A percentile compares a stretch with the other conserved stretches of the same genome.
phyloP scores from a whole-genome alignment of 352 stramenopile species.

The Globisporangium okanoganense region DNA sequence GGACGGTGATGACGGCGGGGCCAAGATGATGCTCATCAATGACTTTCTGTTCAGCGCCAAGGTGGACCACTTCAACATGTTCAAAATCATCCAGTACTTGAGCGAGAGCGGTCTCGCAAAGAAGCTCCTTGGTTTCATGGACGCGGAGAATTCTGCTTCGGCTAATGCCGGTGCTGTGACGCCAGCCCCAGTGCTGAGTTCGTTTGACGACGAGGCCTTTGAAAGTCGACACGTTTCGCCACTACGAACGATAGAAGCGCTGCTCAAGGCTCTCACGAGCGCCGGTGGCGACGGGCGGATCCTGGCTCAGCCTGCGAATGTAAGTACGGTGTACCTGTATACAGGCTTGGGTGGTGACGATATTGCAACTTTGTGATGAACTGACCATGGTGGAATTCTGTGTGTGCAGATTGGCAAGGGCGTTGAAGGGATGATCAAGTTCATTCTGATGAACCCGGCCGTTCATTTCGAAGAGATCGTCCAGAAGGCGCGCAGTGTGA shows the following conservation, averaged over 20 bases:
- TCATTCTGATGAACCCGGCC: conserved; percentile 94
- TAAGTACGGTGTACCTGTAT: conserved; percentile 22
- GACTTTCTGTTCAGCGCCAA: conserved; percentile 81
- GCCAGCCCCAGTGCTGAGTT: background rate
- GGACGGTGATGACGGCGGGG: conserved; percentile 25
- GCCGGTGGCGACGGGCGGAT: conserved; percentile 67
- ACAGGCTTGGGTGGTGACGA: background rate
- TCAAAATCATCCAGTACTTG: conserved; percentile 86
- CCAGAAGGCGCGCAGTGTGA: conserved; percentile 90
- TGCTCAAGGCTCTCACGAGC: conserved; percentile 77
- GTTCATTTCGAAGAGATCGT: conserved; percentile 95
- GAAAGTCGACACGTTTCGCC: conserved; percentile 80
- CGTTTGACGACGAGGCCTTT: conserved; percentile 33
- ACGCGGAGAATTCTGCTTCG: conserved; percentile 24
- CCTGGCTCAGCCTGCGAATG: conserved; percentile 55
- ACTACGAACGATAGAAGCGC: conserved; percentile 66
- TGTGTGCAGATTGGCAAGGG: conserved; percentile 32
- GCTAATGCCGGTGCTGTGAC: background rate
- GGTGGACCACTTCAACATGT: conserved; percentile 89
- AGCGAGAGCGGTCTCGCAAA: conserved; percentile 74
- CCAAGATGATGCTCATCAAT: conserved; percentile 79
- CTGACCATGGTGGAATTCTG: conserved; percentile 6
- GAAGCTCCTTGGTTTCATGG: conserved; percentile 80
- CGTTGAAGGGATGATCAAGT: conserved; percentile 82
- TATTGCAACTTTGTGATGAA: background rate